Evolutionary conservation across 2,329 filamentous ascomycete species (phyloP), one percentile per base, ranked within the genome.

Genomic region (Fulvia fulva): DNA sequence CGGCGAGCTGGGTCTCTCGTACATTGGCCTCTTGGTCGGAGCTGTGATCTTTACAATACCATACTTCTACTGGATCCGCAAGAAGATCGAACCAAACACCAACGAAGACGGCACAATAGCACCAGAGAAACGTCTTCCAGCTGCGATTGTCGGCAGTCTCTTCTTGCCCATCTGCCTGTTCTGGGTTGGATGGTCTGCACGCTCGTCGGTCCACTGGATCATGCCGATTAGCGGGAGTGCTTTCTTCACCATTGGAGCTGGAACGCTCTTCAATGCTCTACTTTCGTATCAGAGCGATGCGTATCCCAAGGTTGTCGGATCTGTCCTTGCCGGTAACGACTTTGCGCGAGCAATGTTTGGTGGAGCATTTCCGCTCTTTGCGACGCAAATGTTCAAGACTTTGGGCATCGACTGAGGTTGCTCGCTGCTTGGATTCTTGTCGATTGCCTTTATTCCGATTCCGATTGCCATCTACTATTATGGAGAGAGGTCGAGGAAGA

Each of bases 231-330:
- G 74, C 46, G 69, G 71, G 9, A 70, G 69, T 1, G 63, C 47
- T 4, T 68, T 57, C 57, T 70, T 70, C 56, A 52, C 61, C 19
- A 56, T 70, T 26, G 75, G 75, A 6, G 68, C 68, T 2, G 73
- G 78, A 53, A 59, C 77, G 14, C 69, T 80, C 5, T 78, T 79
- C 67, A 76, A 78, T 44, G 70, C 73, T 0, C 73, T 79, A 0
- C 64, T 80, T 19, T 77, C 70, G 32, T 77, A 77, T 57, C 61
- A 64, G 7, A 63, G 65, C 37, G 71, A 74, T 30, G 68, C 73
- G 0, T 77, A 76, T 56, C 73, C 73, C 2, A 67, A 76, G 26
- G 71, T 74, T 22, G 73, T 72, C 0, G 75, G 74, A 2, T 72
- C 68, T 26, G 74, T 76, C 7, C 64, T 75, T 7, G 75, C 75